Evolutionary conservation across 345 rosid genomes (phyloP), one percentile per base, ranked within the genome.

Genomic region (Hibiscus syriacus): DNA sequence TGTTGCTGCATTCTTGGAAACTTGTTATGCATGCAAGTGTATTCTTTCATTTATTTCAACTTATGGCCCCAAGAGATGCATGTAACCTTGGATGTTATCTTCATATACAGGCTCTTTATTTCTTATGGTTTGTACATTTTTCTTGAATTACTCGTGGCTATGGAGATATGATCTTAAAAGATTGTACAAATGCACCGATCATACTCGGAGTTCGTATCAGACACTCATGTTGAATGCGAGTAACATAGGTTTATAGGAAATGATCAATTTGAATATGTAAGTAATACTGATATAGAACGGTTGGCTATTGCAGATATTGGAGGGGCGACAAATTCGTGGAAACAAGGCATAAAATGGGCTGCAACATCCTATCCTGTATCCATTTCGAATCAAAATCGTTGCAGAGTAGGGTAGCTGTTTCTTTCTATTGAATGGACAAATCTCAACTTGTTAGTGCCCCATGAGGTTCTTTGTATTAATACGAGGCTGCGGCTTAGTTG

Each of bases 281-380:
- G 14, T n/a, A 2, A 20, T 26, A 27, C n/a, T 58, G 64, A 43
- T 11, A 11, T 69, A 6, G 1, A 17, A 20, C 34, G 59, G 29
- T 27, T 70, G 36, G 9, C 70, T 71, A 22, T 52, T 30, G 81
- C 89, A 92, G 96, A 41, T 77, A 70, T 70, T 92, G 77, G 98
- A 92, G 82, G 97, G 96, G 65, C 97, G 90, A 57, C 29, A 50
- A 34, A 84, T 92, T 73, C 97, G 96, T 23, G 98, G 90, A 70
- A 90, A 88, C 78, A 90, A 87, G 81, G 97, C 96, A 0, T 92
- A 84, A 80, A 59, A 59, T 7, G 53, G 48, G 64, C 6, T 38
- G 5, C 27, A 32, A 32, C 36, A 23, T 39, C 16, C 13, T 7
- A 8, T 59, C 1, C 19, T 22, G 29, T 38, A 12, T 38, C 49